Evolutionary conservation across 2,329 filamentous ascomycete species (phyloP), one percentile per base, ranked within the genome.

Genomic region (Fusarium pseudonygamai): DNA sequence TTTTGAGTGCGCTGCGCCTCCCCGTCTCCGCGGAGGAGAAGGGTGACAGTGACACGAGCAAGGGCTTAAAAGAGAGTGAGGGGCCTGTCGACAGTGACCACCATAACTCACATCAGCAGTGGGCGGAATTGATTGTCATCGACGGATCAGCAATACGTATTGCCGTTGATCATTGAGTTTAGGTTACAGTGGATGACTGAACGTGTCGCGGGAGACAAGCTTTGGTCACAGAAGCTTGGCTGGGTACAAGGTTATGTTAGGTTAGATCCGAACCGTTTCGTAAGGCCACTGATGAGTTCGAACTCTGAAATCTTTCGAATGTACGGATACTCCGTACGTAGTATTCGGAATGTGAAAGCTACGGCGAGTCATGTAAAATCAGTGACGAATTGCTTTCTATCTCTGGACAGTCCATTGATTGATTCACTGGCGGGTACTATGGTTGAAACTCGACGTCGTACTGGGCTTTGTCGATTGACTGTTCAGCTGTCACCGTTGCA

Each of bases 181-280:
- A 37, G 42, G 46, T 67, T 53, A 20, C 43, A 60, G 28, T 46
- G 47, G 47, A 66, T 64, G 60, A 32, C 32, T 49, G 46, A 60
- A 34, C 49, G 32, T 61, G 63, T 67, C 32, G n/a, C 37, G 36
- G 10, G 37, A 36, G 66, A 68, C 65, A 68, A 68, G 65, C 64
- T 63, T 63, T 68, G 37, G 28, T 63, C n/a, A 32, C 52, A 62
- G 55, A 68, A 68, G 42, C 64, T 69, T 69, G 50, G 62, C 43
- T 56, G 20, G 42, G 24, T n/a, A 37, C 47, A 40, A 62, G 58
- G 30, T 32, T 47, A 52, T 34, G 46, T 30, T 28, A 59, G 61
- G 61, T 49, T 59, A 66, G 50, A 67, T 49, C 61, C 61, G 43
- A 67, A 26, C 52, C 46, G 46, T 60, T 60, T 60, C 46, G 39